Base-by-base conservation (phyloP, 306 rosid species). In the Comarum palustre region DNA sequence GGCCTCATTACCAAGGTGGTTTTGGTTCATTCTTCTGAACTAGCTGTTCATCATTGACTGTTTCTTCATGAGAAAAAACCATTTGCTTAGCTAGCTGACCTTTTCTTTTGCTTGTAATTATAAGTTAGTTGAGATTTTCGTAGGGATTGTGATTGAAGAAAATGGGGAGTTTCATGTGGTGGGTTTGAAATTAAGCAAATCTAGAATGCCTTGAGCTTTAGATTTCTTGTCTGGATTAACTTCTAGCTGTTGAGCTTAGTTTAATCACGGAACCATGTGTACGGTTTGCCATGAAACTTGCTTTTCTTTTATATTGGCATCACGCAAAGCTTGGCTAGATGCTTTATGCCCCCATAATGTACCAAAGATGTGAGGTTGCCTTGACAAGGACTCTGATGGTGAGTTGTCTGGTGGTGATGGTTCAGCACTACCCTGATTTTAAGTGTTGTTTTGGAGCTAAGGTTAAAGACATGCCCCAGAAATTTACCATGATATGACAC, bases 161-260 rank as follows among this genome's bases (percentile, higher is more conserved):
- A 63, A 51, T 12, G 31, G 58, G 45, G 27, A 8, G 42, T 34
- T 80, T 60, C 71, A 65, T 59, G 78, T 72, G 51, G 72, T 79
- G 27, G 76, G 72, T 73, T 68, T 41, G 71, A 58, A 73, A 78
- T 31, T 29, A 77, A 70, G 57, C 75, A 74, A 79, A 59, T 76
- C 78, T 55, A 22, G 51, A 61, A 63, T 61, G 36, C 20, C 43
- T 43, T 43, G 5, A 24, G 16, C 69, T 72, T 57, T 60, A 52
- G 61, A 46, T 73, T 51, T 76, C 66, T 72, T 69, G 41, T 73
- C 41, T 64, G 29, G 38, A 66, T 62, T 57, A 13, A 46, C 74
- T 46, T 38, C n/a, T 64, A 29, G 45, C 72, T 54, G 75, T 67
- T 60, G 61, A 68, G 36, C 63, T 59, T 79, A 16, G 52, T 76